Base-by-base conservation (phyloP, 805 yeast species). In the Wickerhamiella brachini region DNA sequence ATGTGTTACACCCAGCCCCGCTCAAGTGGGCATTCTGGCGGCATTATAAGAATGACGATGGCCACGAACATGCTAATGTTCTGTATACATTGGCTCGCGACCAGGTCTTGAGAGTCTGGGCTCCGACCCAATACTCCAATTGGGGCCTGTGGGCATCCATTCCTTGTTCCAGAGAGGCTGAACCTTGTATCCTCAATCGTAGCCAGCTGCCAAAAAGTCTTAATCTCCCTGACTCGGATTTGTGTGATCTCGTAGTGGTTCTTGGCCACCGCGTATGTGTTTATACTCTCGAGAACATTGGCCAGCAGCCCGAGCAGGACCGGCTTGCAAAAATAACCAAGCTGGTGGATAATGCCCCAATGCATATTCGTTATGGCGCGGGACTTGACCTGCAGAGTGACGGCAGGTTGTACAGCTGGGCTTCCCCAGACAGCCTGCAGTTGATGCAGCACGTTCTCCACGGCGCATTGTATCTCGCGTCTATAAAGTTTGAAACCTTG, bases 61-160 rank as follows among this genome's bases (percentile, higher is more conserved):
- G 41, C 7, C 17, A 37, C 5, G 41, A 37, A 4, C 41, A 37
- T 15, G 72, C 73, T 17, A 76, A 79, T 51, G 71, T 77, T 1
- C 66, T 88, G 5, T 87, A 81, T 62, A 79, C 95, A 0, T 58
- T 81, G n/a, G 69, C 83, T 26, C 67, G 73, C 17, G 87, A 83
- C 58, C 67, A 73, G 6, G 70, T 72, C 10, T 60, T 89, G 44
- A 70, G 87, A 26, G 74, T 83, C 0, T 87, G 89, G 85, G 75
- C 62, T 10, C 57, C 66, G 7, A 48, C 42, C 5, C 24, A 21
- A 6, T 15, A 23, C 21, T 29, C 46, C 4, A n/a, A 24, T 7
- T 38, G 22, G 15, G 45, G 58, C 39, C 53, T 60, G 21, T 60
- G 63, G 61, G 57, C 83, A 0, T 75, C 82, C 18, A 78, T 74